Evolutionary conservation across 768 basidiomycete species (phyloP).

Genomic region (Antrodiella citrinella): DNA sequence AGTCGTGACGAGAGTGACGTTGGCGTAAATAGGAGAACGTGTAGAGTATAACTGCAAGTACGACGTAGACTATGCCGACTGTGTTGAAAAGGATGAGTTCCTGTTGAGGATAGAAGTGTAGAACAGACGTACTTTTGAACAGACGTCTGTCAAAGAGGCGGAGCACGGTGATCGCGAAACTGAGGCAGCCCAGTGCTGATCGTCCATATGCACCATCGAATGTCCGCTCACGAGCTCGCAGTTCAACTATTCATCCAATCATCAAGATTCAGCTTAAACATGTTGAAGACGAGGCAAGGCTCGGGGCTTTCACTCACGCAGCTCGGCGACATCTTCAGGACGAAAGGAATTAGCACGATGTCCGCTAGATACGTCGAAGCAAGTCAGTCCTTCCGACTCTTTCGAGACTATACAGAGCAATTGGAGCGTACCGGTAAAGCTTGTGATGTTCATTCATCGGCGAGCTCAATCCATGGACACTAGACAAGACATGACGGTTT

Average conservation of each 20-base stretch:
- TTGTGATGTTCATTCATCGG: no score
- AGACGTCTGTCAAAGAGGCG: slow-evolving; percentile 75
- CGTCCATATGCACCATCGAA: slow-evolving; percentile 79
- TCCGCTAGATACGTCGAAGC: no score
- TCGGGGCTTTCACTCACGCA: slow-evolving; percentile 16
- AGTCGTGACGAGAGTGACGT: slow-evolving; percentile 64
- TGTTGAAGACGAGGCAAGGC: slow-evolving; percentile 1
- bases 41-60: slow-evolving; percentile 55
- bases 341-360: slow-evolving; percentile 26
- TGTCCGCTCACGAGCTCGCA: slow-evolving; percentile 74
- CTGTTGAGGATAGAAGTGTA: neutral
- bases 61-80: slow-evolving; percentile 57
- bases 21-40: slow-evolving; percentile 51
- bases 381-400: no score
- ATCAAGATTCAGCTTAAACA: neutral
- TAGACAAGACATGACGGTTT: no score
- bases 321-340: slow-evolving; percentile 26
- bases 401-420: no score
- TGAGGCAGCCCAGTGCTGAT: slow-evolving; percentile 65
- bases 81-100: neutral
- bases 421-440: no score
- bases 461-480: no score
- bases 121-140: slow-evolving; percentile 49
- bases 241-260: slow-evolving; percentile 42
- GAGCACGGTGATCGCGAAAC: slow-evolving; percentile 65